Percentiles rank a stretch among this genome's conserved stretches.
These are phyloP conservation scores for Fusarium sp. DNA, from an alignment of 2,329 filamentous ascomycete species.

Conservation along the genomic window DNA sequence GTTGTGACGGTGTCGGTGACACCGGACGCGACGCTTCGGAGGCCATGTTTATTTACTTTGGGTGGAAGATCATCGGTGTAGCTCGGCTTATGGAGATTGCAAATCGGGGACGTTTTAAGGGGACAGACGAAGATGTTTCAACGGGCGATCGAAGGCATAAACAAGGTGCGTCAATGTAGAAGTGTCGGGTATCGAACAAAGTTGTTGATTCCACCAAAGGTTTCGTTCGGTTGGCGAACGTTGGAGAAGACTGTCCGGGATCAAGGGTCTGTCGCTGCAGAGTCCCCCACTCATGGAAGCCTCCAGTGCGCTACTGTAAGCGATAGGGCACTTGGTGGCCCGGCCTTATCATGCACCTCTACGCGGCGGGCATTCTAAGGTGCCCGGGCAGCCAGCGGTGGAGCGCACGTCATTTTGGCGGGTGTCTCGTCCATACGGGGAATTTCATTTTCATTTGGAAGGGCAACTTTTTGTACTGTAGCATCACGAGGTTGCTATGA, in stretches of 20 bases:
- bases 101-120: neutral
- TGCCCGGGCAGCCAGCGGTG: constrained; percentile 13
- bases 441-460: neutral
- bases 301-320: constrained; percentile 27
- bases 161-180: constrained; percentile 12
- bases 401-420: constrained; percentile 44
- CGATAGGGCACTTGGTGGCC: constrained; percentile 40
- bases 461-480: constrained; percentile 1
- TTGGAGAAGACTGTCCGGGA: constrained; percentile 39
- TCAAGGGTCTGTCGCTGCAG: constrained; percentile 23
- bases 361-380: constrained; percentile 16
- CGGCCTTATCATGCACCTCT: constrained; percentile 22
- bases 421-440: constrained; percentile 8
- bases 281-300: constrained; percentile 37
- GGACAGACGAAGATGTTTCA: constrained; percentile 18
- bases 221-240: constrained; percentile 36
- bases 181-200: constrained; percentile 10
- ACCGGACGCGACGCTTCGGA: constrained; percentile 53
- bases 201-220: constrained; percentile 25
- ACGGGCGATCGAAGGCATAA: neutral
- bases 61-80: constrained; percentile 29
- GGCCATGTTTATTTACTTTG: constrained; percentile 50
- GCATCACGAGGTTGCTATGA: constrained; percentile 32
- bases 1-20: constrained; percentile 67
- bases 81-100: constrained; percentile 20